phyloP scores from a whole-genome alignment of 2,329 filamentous ascomycete genomes.

The Talaromyces sp. region DNA sequence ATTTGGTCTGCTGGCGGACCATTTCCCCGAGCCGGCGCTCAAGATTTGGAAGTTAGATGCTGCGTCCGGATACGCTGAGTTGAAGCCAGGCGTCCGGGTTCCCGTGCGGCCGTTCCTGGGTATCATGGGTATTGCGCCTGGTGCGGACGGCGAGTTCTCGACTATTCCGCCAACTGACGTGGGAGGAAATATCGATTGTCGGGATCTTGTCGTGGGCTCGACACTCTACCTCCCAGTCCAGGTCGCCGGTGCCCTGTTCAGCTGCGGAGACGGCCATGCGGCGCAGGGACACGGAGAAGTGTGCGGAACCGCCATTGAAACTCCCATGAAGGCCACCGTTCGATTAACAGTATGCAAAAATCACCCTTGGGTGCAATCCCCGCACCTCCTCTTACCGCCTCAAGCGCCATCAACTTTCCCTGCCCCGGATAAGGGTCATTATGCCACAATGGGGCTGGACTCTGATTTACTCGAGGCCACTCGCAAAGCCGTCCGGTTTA shows the following conservation, averaged over 20 bases:
- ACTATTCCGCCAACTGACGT: conserved; percentile 49
- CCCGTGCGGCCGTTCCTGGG: conserved; percentile 50
- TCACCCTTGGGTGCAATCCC: conserved; percentile 43
- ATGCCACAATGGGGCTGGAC: conserved; percentile 46
- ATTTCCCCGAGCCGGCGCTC: conserved; percentile 41
- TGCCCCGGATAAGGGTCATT: conserved; percentile 34
- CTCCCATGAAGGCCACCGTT: conserved; percentile 45
- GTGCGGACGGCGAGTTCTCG: conserved; percentile 39
- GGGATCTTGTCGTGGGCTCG: conserved; percentile 44
- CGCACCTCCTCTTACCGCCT: conserved; percentile 43
- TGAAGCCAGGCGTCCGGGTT: conserved; percentile 46
- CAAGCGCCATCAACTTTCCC: conserved; percentile 18
- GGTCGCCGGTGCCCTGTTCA: conserved; percentile 47
- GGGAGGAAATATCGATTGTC: conserved; percentile 54
- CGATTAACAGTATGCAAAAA: conserved; percentile 46
- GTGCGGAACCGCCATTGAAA: conserved; percentile 54
- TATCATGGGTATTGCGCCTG: conserved; percentile 48
- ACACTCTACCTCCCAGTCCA: conserved; percentile 48
- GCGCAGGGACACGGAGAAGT: conserved; percentile 53
- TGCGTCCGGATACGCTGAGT: conserved; percentile 36
- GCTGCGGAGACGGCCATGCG: conserved; percentile 52
- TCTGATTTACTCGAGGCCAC: conserved; percentile 45
- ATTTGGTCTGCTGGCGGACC: conserved; percentile 48
- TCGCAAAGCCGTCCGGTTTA: conserved; percentile 43
- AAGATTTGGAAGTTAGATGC: conserved; percentile 47